These are phyloP conservation scores for Melastoma candidum DNA, from an alignment of 441 rosid species.

Conservation along the genomic window DNA sequence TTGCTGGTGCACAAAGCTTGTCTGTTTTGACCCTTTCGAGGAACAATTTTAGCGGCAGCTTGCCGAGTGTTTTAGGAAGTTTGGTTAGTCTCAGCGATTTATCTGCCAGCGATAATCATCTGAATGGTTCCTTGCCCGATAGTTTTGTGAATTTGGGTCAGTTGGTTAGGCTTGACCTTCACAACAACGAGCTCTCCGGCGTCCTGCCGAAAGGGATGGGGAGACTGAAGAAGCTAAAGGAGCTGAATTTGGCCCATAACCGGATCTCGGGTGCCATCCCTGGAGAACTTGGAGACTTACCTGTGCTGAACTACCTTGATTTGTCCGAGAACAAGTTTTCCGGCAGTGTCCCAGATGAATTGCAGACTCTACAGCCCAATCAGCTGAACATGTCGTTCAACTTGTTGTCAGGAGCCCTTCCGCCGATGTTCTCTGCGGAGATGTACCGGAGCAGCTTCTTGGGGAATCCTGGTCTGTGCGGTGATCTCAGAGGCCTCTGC, in stretches of 20 bases:
- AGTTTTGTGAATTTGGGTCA: conserved; percentile 44
- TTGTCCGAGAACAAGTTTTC: conserved; percentile 58
- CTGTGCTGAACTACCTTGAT: conserved; percentile 84
- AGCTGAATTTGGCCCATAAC: conserved; percentile 65
- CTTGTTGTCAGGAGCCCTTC: conserved; percentile 50
- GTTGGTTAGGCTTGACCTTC: conserved; percentile 69
- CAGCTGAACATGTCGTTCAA: conserved; percentile 76
- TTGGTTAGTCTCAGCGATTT: conserved; percentile 41
- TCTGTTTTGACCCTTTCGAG: conserved; percentile 47
- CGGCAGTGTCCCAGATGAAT: conserved; percentile 49
- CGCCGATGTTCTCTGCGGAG: conserved; percentile 52
- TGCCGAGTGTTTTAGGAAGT: conserved; percentile 70
- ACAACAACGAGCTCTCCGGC: conserved; percentile 52
- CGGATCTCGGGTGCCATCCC: conserved; percentile 57
- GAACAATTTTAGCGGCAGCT: conserved; percentile 52
- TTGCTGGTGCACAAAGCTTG: conserved; percentile 56
- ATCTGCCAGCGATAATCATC: conserved; percentile 48
- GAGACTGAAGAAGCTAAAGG: conserved; percentile 72
- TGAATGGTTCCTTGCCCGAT: conserved; percentile 58
- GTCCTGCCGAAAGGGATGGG: conserved; percentile 49
- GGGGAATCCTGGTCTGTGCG: conserved; percentile 82
- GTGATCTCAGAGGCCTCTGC: conserved; percentile 60
- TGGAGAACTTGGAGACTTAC: conserved; percentile 48
- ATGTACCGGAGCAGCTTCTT: conserved; percentile 56
- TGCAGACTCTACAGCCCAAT: conserved; percentile 83